Evolutionary conservation across 2,329 filamentous ascomycete species (phyloP), one percentile per base, ranked within the genome.

Genomic region (Fusarium miscanthi): DNA sequence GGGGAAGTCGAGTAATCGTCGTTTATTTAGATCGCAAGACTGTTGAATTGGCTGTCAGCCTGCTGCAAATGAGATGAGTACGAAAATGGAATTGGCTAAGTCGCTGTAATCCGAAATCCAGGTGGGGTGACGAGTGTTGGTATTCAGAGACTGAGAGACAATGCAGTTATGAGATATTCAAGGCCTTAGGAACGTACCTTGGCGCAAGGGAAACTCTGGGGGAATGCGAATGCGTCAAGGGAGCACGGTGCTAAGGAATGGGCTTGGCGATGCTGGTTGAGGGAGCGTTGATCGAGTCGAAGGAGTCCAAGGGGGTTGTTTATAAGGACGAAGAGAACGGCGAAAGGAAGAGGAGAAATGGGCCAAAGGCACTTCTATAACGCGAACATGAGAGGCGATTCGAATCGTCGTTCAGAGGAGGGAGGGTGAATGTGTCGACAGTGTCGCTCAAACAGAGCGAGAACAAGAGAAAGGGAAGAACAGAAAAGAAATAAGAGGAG

Each of bases 361-460:
- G 59, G 66, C 68, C 68, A 63, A 68, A 68, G 69, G 72, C 72
- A 80, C 77, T 79, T 78, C 80, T 82, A 82, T 81, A 80, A 82
- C 76, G 70, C 74, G 73, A 57, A 77, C 81, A 82, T 81, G 76
- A 74, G 72, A 78, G 67, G 72, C 74, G 66, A 52, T 49, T 54
- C 53, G 66, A 66, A 65, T 42, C 31, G 43, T 37, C 38, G 40
- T 25, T 53, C 49, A 53, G 19, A 30, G 27, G 43, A 38, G 35
- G 48, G 35, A 63, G 33, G 40, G 53, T 37, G 48, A 61, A 40
- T 30, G 31, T 43, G 43, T 43, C 42, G 73, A 63, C 53, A 62
- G 54, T 59, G 59, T 61, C 75, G 65, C 76, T 73, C 69, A 53
- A 65, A 70, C 71, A 74, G 67, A 75, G 70, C 65, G 61, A 65